A percentile compares a stretch with the other conserved stretches of the same genome.
phyloP scores from a whole-genome alignment of 2,329 filamentous ascomycete species.

The Aspergillus eucalypticola region DNA sequence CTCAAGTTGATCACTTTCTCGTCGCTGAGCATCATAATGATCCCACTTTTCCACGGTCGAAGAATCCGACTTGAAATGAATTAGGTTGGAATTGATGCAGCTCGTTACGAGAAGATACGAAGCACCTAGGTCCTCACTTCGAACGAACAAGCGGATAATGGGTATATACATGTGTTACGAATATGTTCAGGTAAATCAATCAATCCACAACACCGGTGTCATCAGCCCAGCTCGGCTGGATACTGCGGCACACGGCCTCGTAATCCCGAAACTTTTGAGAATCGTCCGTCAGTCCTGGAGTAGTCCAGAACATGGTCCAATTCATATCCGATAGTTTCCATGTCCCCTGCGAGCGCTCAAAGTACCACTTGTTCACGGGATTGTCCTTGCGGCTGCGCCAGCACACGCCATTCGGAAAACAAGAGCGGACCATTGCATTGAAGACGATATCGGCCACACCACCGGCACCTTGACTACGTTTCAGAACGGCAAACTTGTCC shows the following conservation, averaged over 20 bases:
- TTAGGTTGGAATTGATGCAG: no score
- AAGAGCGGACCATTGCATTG: slow-evolving; percentile 87
- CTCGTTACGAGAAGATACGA: no score
- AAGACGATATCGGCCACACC: slow-evolving; percentile 96
- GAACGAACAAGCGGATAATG: neutral
- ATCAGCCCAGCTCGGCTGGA: slow-evolving; percentile 53
- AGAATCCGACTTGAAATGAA: no score
- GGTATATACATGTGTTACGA: neutral
- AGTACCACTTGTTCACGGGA: slow-evolving; percentile 99
- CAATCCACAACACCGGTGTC: slow-evolving; percentile 56
- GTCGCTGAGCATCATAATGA: no score
- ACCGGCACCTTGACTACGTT: slow-evolving; percentile 81
- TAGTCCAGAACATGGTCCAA: slow-evolving; percentile 99
- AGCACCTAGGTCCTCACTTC: no score
- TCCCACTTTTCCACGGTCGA: no score
- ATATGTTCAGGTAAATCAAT: slow-evolving; percentile 1
- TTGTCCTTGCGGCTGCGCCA: slow-evolving; percentile 91
- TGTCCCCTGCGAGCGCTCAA: slow-evolving; percentile 81
- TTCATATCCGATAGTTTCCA: slow-evolving; percentile 78
- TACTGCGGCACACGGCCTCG: slow-evolving; percentile 69
- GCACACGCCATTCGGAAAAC: slow-evolving; percentile 84
- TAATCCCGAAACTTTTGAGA: slow-evolving; percentile 65
- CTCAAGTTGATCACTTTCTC: no score
- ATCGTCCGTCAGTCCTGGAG: slow-evolving; percentile 60
- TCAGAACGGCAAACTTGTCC: slow-evolving; percentile 95